These are phyloP conservation scores for Akanthomyces muscarius DNA, from an alignment of 2,329 filamentous ascomycete species.

Conservation along the genomic window DNA sequence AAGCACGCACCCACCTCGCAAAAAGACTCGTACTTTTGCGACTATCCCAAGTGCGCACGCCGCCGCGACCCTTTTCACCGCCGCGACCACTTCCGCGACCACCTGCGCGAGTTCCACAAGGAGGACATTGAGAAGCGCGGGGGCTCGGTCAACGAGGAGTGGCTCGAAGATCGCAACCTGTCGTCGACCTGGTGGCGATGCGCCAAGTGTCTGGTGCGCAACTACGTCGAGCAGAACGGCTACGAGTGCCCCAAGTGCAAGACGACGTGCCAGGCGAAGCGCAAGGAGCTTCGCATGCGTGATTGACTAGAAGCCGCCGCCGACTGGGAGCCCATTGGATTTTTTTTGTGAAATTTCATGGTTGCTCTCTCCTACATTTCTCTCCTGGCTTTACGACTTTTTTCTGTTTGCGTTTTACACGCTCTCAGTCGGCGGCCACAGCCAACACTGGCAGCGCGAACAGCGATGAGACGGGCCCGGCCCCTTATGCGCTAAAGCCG, in stretches of 20 bases:
- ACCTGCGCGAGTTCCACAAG: constrained; percentile 52
- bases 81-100: constrained; percentile 54
- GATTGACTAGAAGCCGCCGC: constrained; percentile 17
- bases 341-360: not conserved
- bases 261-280: constrained; percentile 41
- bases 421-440: constrained; percentile 12
- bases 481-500: not conserved
- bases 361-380: constrained; percentile 1
- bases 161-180: constrained; percentile 38
- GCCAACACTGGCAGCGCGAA: not conserved
- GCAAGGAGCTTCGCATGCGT: constrained; percentile 34
- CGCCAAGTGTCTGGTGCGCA: constrained; percentile 46
- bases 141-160: constrained; percentile 31
- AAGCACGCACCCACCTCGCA: constrained; percentile 40
- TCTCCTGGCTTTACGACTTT: not conserved
- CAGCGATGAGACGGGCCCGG: not conserved
- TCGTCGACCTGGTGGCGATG: constrained; percentile 51
- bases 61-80: constrained; percentile 45
- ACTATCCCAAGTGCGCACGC: constrained; percentile 48
- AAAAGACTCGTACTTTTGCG: constrained; percentile 46
- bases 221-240: constrained; percentile 36
- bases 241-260: constrained; percentile 48
- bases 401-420: not conserved
- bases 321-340: not conserved
- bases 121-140: constrained; percentile 51